Conservation (phyloP, 1,284 basidiomycete species). For the Malassezia vespertilionis region DNA sequence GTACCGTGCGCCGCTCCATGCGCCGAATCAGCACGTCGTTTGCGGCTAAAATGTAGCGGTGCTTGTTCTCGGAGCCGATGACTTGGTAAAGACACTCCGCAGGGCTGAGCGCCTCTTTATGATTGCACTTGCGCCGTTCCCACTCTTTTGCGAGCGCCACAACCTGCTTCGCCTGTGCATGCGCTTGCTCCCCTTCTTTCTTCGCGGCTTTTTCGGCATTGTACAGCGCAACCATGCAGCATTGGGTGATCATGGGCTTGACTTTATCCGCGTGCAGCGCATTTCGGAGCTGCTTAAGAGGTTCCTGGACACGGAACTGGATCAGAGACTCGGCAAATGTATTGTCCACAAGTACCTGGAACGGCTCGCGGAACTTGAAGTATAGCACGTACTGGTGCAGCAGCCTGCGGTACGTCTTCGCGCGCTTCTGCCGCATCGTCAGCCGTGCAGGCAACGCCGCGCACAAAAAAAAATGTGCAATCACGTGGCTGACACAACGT, state of each 20-base stretch:
- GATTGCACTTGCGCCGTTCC: conserved; percentile 87
- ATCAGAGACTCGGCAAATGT: conserved; percentile 31
- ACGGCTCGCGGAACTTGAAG: conserved; percentile 42
- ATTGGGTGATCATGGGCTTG: conserved; percentile 45
- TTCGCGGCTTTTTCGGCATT: conserved; percentile 20
- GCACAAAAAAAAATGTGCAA: background rate
- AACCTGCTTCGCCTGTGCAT: conserved; percentile 47
- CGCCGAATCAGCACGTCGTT: conserved; percentile 22
- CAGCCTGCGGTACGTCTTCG: conserved; percentile 40
- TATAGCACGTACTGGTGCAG: conserved; percentile 37
- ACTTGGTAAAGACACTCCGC: conserved; percentile 73
- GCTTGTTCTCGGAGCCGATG: conserved; percentile 56
- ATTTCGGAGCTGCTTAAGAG: conserved; percentile 24
- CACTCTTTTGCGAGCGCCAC: conserved; percentile 57
- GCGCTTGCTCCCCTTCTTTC: conserved; percentile 3
- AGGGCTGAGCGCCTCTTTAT: conserved; percentile 65
- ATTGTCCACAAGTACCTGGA: conserved; percentile 41
- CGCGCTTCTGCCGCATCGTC: conserved; percentile 41
- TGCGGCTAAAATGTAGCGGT: conserved; percentile 38
- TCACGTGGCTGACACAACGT: background rate
- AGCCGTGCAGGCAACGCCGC: background rate
- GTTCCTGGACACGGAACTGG: conserved; percentile 26
- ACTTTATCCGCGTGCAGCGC: conserved; percentile 30
- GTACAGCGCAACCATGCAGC: conserved; percentile 43
- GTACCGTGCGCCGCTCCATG: conserved; percentile 20